A percentile compares a stretch with the other conserved stretches of the same genome.
Conservation (phyloP, 2,329 filamentous ascomycete species). For the Neocatenulostroma microsporum region DNA sequence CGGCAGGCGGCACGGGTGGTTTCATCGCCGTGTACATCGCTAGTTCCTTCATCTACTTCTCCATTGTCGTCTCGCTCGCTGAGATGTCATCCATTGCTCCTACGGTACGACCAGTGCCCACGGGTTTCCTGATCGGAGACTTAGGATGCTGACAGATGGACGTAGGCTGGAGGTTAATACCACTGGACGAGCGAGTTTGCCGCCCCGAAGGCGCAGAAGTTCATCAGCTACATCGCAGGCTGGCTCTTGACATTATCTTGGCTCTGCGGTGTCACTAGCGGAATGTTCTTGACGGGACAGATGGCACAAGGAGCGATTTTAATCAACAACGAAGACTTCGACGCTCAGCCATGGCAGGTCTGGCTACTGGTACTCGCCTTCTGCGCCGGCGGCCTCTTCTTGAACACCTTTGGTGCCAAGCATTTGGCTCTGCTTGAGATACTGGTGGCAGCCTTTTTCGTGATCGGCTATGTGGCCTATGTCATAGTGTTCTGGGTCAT, state of each 20-base stretch:
- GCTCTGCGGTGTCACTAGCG: conserved; percentile 9
- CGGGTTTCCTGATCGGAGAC: too few species aligned
- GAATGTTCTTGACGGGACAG: conserved; percentile 11
- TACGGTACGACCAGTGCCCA: too few species aligned
- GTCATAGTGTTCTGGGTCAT: conserved; percentile 39
- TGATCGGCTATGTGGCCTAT: conserved; percentile 46
- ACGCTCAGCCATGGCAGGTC: conserved; percentile 34
- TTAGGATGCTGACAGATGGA: too few species aligned
- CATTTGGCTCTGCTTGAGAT: conserved; percentile 42
- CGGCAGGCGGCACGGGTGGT: conserved; percentile 24
- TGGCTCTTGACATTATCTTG: conserved; percentile 16
- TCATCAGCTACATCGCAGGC: conserved; percentile 33
- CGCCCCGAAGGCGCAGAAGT: conserved; percentile 31
- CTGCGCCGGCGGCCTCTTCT: conserved; percentile 18
- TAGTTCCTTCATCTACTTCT: conserved; percentile 24
- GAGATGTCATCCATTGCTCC: conserved; percentile 32
- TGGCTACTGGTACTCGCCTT: conserved; percentile 21
- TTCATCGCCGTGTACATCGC: conserved; percentile 30
- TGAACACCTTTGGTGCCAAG: conserved; percentile 40
- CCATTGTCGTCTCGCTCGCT: conserved; percentile 21
- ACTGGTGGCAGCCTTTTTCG: conserved; percentile 42
- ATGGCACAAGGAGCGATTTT: conserved; percentile 14
- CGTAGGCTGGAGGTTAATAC: conserved; percentile 4
- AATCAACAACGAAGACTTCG: conserved; percentile 8
- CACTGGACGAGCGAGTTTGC: conserved; percentile 33